Conservation (phyloP, 805 yeast genomes). For the Wickerhamiella kurtzmanii region DNA sequence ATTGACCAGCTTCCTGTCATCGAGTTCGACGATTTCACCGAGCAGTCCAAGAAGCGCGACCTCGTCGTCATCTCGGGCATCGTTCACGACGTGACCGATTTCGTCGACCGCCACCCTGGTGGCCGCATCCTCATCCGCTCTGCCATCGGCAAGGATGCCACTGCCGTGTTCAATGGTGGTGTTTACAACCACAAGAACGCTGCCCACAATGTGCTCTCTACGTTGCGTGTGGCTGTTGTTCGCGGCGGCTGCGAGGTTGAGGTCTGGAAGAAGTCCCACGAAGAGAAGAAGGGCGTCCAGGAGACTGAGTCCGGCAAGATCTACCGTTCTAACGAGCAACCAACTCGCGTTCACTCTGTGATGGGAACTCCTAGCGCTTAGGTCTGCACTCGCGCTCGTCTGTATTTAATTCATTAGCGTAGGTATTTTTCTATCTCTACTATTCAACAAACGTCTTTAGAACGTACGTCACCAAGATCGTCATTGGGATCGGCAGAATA, state of each 20-base stretch:
- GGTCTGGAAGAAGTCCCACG: constrained; percentile 65
- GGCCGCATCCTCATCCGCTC: constrained; percentile 67
- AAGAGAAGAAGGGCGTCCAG: constrained; percentile 45
- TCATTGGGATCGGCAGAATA: constrained; percentile 51
- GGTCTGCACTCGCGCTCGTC: too few species aligned
- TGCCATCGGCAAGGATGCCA: constrained; percentile 86
- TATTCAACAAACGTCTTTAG: constrained; percentile 22
- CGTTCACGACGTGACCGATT: constrained; percentile 86
- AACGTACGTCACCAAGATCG: constrained; percentile 61
- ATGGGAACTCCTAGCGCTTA: constrained; percentile 20
- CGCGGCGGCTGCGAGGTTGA: constrained; percentile 71
- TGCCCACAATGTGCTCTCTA: constrained; percentile 77
- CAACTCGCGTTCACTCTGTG: constrained; percentile 25
- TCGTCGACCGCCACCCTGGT: constrained; percentile 88
- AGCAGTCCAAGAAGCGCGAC: constrained; percentile 39
- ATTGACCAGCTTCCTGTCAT: constrained; percentile 70
- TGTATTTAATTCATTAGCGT: not conserved
- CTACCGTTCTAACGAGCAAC: constrained; percentile 50
- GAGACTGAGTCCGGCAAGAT: constrained; percentile 43
- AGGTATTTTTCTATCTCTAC: too few species aligned
- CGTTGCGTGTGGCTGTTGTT: constrained; percentile 83
- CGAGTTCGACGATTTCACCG: constrained; percentile 40
- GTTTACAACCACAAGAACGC: constrained; percentile 90
- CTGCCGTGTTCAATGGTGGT: constrained; percentile 89
- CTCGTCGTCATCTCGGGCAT: constrained; percentile 79